Percentiles rank a stretch among this genome's conserved stretches.
Conservation (phyloP, 75 land plant species). For the Cupressus sempervirens region DNA sequence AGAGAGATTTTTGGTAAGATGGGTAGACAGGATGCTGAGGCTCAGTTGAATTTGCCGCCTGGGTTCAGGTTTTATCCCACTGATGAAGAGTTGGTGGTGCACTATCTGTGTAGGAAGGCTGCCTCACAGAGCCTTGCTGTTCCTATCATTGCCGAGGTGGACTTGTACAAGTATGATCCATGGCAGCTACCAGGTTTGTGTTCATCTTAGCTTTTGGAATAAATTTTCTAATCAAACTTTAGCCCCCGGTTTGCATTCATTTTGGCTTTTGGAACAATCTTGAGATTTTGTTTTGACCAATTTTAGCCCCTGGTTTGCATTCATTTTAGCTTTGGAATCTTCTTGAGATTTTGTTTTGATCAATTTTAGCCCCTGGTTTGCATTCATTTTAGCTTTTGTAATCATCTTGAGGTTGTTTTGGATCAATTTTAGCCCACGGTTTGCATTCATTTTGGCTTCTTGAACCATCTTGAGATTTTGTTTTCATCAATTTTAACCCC, state of each 20-base stretch:
- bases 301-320: background rate
- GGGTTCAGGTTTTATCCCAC: conserved; percentile 19
- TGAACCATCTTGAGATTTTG: too few species aligned
- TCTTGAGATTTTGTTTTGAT: background rate
- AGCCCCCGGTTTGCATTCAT: background rate
- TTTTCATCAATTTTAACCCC: too few species aligned
- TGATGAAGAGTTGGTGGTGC: conserved; percentile 16
- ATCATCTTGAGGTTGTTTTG: background rate
- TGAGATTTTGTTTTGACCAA: too few species aligned
- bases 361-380: background rate
- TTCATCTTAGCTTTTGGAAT: background rate
- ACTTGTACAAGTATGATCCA: conserved; percentile 8
- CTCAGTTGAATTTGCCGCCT: conserved; percentile 16
- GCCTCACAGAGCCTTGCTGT: conserved; percentile 10
- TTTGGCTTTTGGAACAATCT: background rate
- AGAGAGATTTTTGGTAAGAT: background rate
- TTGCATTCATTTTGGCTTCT: too few species aligned
- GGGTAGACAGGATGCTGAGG: conserved; percentile 9
- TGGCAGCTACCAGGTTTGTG: conserved; percentile 6
- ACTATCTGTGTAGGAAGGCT: conserved; percentile 17
- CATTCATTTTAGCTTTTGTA: background rate
- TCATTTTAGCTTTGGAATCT: background rate
- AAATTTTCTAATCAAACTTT: background rate
- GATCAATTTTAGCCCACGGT: background rate
- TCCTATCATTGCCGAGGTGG: conserved; percentile 11